Base-by-base conservation (phyloP, 176 grass and related monocot genomes). In the Ananas comosus region DNA sequence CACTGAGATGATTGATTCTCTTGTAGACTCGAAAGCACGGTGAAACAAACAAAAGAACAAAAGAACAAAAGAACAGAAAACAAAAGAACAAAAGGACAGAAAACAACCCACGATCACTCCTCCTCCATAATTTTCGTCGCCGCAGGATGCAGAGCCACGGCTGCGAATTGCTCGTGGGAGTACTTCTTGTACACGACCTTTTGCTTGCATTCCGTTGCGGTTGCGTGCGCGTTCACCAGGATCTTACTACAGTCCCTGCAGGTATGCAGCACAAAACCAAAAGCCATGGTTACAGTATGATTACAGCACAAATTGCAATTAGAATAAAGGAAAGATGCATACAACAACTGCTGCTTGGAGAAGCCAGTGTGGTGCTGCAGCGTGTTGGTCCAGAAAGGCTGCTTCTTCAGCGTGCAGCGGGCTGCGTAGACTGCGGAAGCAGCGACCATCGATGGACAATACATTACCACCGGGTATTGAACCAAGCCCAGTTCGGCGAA, bases 351-450 rank as follows among this genome's bases (percentile, higher is more conserved):
- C 4, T 73, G 19, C 63, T 93, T 87, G 9, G 77, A 81, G 56
- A 87, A 93, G 19, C 86, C 81, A 0, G 89, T 97, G 61, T 97
- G 89, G 29, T 81, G 84, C 72, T 74, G 70, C 22, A 97, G 86
- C 0, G 94, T 93, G n/a, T 97, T 80, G 2, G 94, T 97, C 94
- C 94, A 97, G 29, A 90, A 53, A 51, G 89, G 89, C 17, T 59
- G 57, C 51, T 68, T 88, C 74, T 90, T 90, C 7, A 97, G 82
- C 57, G 94, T 97, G 69, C 85, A 88, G 65, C 74, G 73, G 65
- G 94, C 94, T 2, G 94, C 80, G 27, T 85, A 97, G n/a, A 97
- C 87, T 33, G 84, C 86, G 49, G 89, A 85, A 12, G 94, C 94
- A 51, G 94, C 89, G 33, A 93, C 48, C 82, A 90, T 81, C 0